These are phyloP conservation scores for Hibiscus tridactylites DNA, from an alignment of 345 rosid genomes.

Conservation along the genomic window DNA sequence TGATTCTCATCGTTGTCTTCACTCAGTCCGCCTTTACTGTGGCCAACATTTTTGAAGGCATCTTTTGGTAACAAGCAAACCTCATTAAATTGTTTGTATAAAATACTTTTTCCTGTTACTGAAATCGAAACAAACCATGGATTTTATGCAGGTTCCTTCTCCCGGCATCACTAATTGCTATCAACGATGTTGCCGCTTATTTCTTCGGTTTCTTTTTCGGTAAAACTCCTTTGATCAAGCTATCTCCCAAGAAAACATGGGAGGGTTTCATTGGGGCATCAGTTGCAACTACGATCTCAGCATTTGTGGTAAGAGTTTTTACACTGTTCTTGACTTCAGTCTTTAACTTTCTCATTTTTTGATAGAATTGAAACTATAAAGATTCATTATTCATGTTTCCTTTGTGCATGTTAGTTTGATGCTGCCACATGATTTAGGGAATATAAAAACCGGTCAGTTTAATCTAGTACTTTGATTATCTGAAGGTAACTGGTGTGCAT, in stretches of 20 bases:
- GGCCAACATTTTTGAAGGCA: slow-evolving; percentile 85
- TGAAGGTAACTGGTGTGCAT: neutral
- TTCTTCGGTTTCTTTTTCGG: slow-evolving; percentile 89
- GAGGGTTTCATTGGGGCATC: slow-evolving; percentile 97
- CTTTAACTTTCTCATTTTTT: neutral
- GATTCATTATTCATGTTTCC: neutral
- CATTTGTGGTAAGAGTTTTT: neutral
- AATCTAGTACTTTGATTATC: neutral
- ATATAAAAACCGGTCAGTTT: neutral
- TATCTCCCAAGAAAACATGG: slow-evolving; percentile 98
- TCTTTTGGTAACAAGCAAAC: neutral
- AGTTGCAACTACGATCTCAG: neutral
- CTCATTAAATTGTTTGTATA: neutral
- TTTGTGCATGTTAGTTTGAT: neutral
- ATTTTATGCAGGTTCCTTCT: neutral
- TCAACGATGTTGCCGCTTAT: slow-evolving; percentile 83
- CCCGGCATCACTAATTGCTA: slow-evolving; percentile 37
- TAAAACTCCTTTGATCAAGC: slow-evolving; percentile 74
- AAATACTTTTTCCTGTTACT: neutral
- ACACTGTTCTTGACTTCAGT: neutral
- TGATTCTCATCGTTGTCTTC: neutral
- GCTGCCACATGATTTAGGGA: neutral
- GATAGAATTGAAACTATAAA: neutral
- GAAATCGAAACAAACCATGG: neutral
- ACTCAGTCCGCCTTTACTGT: slow-evolving; percentile 47